Percentiles rank a stretch among this genome's conserved stretches.
phyloP scores from a whole-genome alignment of 1,284 basidiomycete genomes.

The Ustilago trichophora region DNA sequence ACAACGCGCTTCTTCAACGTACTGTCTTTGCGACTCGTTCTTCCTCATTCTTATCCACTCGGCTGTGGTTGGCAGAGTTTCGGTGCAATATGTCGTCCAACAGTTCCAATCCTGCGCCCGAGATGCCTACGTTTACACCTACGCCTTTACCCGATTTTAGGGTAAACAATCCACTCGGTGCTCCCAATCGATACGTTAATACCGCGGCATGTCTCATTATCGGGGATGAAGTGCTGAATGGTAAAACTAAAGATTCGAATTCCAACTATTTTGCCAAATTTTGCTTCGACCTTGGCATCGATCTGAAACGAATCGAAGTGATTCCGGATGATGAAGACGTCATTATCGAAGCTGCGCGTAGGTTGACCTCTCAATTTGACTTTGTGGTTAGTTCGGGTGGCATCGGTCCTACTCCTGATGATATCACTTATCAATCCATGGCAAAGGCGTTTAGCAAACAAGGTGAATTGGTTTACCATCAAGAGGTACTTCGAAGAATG shows the following conservation, averaged over 20 bases:
- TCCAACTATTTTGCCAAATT: conserved; percentile 70
- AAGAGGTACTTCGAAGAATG: conserved; percentile 84
- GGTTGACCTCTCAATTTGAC: conserved; percentile 72
- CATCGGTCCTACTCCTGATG: conserved; percentile 62
- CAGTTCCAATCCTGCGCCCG: too few relatives aligned
- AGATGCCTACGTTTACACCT: conserved; percentile 48
- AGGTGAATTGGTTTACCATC: conserved; percentile 75
- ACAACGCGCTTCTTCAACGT: too few relatives aligned
- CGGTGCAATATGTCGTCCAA: too few relatives aligned
- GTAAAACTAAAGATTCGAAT: conserved; percentile 85
- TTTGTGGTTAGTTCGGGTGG: conserved; percentile 54
- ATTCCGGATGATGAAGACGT: conserved; percentile 88
- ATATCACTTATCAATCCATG: conserved; percentile 85
- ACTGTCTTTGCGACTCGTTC: too few relatives aligned
- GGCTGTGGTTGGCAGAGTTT: too few relatives aligned
- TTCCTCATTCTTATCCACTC: too few relatives aligned
- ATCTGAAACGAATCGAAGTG: conserved; percentile 77
- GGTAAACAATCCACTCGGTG: conserved; percentile 43
- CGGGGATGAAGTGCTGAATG: conserved; percentile 74
- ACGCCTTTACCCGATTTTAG: conserved; percentile 33
- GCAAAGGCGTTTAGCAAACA: conserved; percentile 85
- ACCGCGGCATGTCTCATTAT: conserved; percentile 61
- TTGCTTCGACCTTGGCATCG: conserved; percentile 63
- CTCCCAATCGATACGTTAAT: conserved; percentile 45
- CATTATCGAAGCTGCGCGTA: conserved; percentile 84